Conservation (phyloP, 2,329 filamentous ascomycete genomes). For the Monosporascus sp. region DNA sequence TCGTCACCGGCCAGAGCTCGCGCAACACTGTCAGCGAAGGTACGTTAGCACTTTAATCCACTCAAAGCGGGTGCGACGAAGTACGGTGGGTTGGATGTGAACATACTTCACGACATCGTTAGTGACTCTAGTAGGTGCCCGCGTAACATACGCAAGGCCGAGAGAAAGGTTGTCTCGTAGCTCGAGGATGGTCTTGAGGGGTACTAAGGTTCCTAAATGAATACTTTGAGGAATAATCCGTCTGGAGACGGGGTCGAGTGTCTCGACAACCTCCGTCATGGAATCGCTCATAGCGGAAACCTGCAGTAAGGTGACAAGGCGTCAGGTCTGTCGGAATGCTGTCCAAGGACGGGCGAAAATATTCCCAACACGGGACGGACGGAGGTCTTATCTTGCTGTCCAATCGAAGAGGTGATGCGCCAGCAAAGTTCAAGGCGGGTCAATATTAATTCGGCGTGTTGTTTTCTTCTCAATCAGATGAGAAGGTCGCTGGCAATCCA, state of each 20-base stretch:
- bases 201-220: constrained; percentile 41
- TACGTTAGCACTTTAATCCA: constrained; percentile 20
- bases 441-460: neutral
- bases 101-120: constrained; percentile 69
- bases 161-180: constrained; percentile 53
- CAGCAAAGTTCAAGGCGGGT: neutral
- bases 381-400: neutral
- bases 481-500: neutral
- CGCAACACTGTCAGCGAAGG: constrained; percentile 42
- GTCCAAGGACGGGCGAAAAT: neutral
- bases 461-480: neutral
- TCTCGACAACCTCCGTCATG: constrained; percentile 32
- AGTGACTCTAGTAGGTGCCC: constrained; percentile 66
- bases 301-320: constrained; percentile 23
- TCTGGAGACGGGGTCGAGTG: constrained; percentile 31
- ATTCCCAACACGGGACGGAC: constrained; percentile 1
- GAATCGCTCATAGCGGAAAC: constrained; percentile 32
- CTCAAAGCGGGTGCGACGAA: constrained; percentile 1
- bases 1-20: constrained; percentile 54
- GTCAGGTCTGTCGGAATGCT: constrained; percentile 15
- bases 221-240: constrained; percentile 27
- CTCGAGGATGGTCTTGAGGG: constrained; percentile 61
- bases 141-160: constrained; percentile 64
- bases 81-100: constrained; percentile 3
- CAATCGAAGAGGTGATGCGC: neutral